A percentile compares a stretch with the other conserved stretches of the same genome.
phyloP scores from a whole-genome alignment of 768 basidiomycete genomes.

The Cyclocybe aegerita region DNA sequence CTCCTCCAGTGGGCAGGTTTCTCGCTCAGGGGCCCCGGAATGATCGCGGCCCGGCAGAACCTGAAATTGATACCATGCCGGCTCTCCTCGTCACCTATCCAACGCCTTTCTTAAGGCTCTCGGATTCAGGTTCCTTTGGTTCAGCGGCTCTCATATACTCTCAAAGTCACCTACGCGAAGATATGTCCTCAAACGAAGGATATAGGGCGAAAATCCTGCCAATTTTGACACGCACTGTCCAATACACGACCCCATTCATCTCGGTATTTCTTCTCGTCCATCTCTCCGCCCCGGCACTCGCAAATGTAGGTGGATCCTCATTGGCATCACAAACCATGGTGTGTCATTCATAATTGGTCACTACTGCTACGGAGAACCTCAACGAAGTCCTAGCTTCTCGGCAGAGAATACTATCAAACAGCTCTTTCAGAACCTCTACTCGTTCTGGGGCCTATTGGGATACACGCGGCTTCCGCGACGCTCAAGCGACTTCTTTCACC shows the following conservation, averaged over 20 bases:
- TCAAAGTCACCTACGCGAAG: no score
- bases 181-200: background rate
- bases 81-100: no score
- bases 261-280: slow-evolving; percentile 78
- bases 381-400: slow-evolving; percentile 57
- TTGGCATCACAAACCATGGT: slow-evolving; percentile 78
- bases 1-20: no score
- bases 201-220: slow-evolving; percentile 16
- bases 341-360: slow-evolving; percentile 17
- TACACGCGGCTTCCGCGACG: slow-evolving; percentile 62
- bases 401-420: slow-evolving; percentile 86
- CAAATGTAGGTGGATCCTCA: slow-evolving; percentile 67
- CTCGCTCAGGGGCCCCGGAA: no score
- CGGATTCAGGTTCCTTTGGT: no score
- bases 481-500: slow-evolving; percentile 56
- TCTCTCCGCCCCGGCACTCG: slow-evolving; percentile 70
- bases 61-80: no score
- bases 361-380: background rate
- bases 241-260: slow-evolving; percentile 76
- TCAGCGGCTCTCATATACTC: no score
- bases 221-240: slow-evolving; percentile 55
- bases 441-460: slow-evolving; percentile 61
- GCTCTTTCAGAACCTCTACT: slow-evolving; percentile 65
- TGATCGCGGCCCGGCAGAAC: no score
- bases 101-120: no score